A percentile compares a stretch with the other conserved stretches of the same genome.
These are phyloP conservation scores for Cladosporium sp. DNA, from an alignment of 2,329 filamentous ascomycete genomes.

Conservation along the genomic window DNA sequence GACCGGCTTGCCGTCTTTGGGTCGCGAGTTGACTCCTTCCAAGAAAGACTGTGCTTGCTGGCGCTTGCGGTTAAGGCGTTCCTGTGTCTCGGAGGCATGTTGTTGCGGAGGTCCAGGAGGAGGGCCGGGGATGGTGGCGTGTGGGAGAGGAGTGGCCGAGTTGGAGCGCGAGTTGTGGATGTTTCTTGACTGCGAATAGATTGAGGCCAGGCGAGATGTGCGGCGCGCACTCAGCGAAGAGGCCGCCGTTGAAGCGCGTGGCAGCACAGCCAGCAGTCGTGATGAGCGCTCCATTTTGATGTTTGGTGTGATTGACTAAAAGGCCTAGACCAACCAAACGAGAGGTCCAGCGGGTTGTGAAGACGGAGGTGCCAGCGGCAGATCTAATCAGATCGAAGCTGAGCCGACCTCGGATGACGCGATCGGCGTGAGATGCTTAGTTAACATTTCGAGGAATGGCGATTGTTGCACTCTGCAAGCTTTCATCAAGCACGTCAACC, in stretches of 20 bases:
- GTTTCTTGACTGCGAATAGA: constrained; percentile 28
- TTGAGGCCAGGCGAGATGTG: constrained; percentile 4
- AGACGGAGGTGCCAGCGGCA: not conserved
- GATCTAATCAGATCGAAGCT: not conserved
- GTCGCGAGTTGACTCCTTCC: constrained; percentile 38
- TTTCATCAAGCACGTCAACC: not conserved
- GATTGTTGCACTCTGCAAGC: not conserved
- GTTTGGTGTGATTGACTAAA: no score
- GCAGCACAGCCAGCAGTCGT: constrained; percentile 11
- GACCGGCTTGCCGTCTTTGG: constrained; percentile 42
- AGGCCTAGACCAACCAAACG: no score
- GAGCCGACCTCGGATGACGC: constrained; percentile 5
- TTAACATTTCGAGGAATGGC: no score
- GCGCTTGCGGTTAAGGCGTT: constrained; percentile 45
- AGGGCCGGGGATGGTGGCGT: constrained; percentile 55
- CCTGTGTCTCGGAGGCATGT: constrained; percentile 43
- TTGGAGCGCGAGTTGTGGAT: constrained; percentile 41
- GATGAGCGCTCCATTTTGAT: constrained; percentile 7
- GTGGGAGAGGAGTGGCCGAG: constrained; percentile 53
- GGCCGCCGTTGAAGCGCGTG: constrained; percentile 20
- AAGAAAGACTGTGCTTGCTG: constrained; percentile 49
- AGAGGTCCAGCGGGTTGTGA: not conserved
- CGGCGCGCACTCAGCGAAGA: constrained; percentile 31
- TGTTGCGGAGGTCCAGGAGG: constrained; percentile 56
- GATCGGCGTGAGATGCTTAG: not conserved